Base-by-base conservation (phyloP, 768 basidiomycete genomes). In the Pleurotus eryngii region DNA sequence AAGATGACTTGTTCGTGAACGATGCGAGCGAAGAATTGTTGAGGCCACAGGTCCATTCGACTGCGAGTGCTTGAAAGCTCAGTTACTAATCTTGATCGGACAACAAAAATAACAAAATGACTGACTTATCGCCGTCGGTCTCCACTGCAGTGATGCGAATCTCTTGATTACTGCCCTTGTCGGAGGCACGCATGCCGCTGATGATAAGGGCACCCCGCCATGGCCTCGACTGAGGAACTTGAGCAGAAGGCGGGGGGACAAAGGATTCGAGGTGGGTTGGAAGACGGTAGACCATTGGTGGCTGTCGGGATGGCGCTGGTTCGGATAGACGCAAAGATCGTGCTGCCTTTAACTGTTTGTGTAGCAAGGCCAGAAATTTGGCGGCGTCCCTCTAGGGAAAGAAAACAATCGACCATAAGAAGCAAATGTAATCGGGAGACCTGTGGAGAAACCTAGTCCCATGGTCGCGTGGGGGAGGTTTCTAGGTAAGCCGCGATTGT, bases 121-220 rank as follows among this genome's bases (percentile, higher is more conserved):
- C 84, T 67, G 75, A 87, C 86, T 78, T 84, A 63, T 87, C 83
- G n/a, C 85, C 84, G 65, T 86, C 85, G 35, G 83, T 86, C 72
- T 87, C 86, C 43, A 85, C 84, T 22, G 83, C 84, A 26, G 84
- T 83, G 63, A 85, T 82, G 53, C 72, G 75, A 49, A 86, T 75
- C 58, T 80, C 77, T 64, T 83, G 81, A 61, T 69, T 77, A 63
- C 73, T 75, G 60, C 70, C 72, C 62, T 73, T 74, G 64, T 81
- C 78, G 61, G 77, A 74, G 61, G 73, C 59, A 57, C 79, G 66
- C 72, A 78, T 74, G 60, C 81, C 78, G 62, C 76, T 75, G 46
- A 84, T 75, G 59, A 80, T 65, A 64, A 87, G 71, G 3, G 74
- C 67, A 35, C 86, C 85, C 49, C 83, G 72, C 86, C 86, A 87